Evolutionary conservation across 768 basidiomycete genomes (phyloP).

Genomic region (Pleurotus giganteus): DNA sequence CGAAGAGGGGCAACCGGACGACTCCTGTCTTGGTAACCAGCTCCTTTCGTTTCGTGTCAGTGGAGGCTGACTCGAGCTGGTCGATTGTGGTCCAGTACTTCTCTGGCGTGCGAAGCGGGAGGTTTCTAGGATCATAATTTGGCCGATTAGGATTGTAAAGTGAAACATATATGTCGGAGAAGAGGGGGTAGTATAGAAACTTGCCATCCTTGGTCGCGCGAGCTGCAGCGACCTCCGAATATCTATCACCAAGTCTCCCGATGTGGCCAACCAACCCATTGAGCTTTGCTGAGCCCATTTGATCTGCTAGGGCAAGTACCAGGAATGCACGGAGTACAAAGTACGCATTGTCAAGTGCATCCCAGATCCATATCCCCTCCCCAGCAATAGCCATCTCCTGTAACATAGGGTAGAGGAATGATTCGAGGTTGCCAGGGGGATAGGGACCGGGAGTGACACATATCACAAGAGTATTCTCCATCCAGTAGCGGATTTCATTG

Average conservation of each 20-base stretch:
- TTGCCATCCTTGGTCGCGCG: constrained; percentile 17
- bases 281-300: constrained; percentile 33
- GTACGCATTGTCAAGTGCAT: constrained; percentile 23
- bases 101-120: constrained; percentile 22
- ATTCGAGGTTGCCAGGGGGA: constrained; percentile 26
- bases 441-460: constrained; percentile 27
- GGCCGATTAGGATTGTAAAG: constrained; percentile 18
- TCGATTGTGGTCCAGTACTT: constrained; percentile 24
- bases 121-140: constrained; percentile 19
- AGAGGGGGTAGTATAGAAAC: constrained; percentile 29
- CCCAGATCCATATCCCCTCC: constrained; percentile 33
- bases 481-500: constrained; percentile 16
- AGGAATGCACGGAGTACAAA: constrained; percentile 20
- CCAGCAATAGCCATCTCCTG: constrained; percentile 24
- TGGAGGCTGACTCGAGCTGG: constrained; percentile 13
- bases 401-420: constrained; percentile 22
- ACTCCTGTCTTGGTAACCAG: constrained; percentile 25
- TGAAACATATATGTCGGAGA: constrained; percentile 14
- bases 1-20: constrained; percentile 23
- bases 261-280: constrained; percentile 30
- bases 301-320: constrained; percentile 26
- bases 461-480: constrained; percentile 18
- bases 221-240: constrained; percentile 25
- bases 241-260: constrained; percentile 29
- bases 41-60: constrained; percentile 10